phyloP scores from a whole-genome alignment of 257 asterid species.

The Solanum appendiculatum region DNA sequence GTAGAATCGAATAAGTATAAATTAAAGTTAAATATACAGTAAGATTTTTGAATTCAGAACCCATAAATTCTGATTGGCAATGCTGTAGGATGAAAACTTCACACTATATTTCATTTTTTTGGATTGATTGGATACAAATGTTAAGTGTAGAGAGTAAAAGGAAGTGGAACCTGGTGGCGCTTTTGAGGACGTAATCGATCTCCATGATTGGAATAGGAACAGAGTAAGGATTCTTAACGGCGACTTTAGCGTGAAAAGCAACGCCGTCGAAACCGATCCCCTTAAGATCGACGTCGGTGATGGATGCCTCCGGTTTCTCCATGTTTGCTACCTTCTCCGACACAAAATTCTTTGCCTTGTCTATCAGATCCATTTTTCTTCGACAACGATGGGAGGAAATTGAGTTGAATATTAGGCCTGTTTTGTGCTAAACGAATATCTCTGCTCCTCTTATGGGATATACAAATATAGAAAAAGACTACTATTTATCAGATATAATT shows the following conservation, averaged over 20 bases:
- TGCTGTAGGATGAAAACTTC: neutral
- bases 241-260: conserved; percentile 41
- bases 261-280: conserved; percentile 38
- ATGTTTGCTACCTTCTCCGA: conserved; percentile 17
- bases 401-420: neutral
- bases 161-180: conserved; percentile 40
- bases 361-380: conserved; percentile 36
- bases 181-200: conserved; percentile 45
- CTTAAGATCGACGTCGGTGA: conserved; percentile 65
- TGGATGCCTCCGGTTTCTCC: conserved; percentile 59
- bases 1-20: neutral
- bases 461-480: neutral
- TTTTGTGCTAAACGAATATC: neutral
- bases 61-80: neutral
- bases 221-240: conserved; percentile 47
- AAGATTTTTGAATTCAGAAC: neutral
- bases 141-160: neutral
- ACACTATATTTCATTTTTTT: too few species aligned
- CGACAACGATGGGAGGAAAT: neutral
- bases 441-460: neutral
- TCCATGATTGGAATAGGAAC: conserved; percentile 61
- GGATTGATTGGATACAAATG: too few species aligned
- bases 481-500: neutral
- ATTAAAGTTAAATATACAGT: neutral
- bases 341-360: conserved; percentile 38